Percentiles rank a stretch among this genome's conserved stretches.
Evolutionary conservation across 352 stramenopile species (phyloP).

Genomic region (Globisporangium nagaii): DNA sequence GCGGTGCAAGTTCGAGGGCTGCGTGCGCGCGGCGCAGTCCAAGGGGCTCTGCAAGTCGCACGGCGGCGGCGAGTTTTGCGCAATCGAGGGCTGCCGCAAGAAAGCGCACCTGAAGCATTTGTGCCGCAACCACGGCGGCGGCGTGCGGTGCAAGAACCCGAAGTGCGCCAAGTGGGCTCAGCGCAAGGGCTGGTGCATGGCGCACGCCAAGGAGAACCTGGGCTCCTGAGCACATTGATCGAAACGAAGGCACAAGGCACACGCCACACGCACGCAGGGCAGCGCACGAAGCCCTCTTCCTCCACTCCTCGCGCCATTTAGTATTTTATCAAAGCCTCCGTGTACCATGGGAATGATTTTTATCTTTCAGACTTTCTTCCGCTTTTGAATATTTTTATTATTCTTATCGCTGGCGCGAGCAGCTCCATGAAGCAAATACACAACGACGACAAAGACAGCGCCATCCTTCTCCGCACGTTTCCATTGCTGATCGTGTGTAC

Average conservation of each 20-base stretch:
- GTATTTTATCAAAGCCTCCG: conserved; percentile 12
- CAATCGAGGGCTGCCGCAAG: conserved; percentile 76
- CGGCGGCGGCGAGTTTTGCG: conserved; percentile 76
- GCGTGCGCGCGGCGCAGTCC: conserved; percentile 76
- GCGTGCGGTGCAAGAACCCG: conserved; percentile 71
- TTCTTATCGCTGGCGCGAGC: no score
- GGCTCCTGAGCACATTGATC: conserved; percentile 17
- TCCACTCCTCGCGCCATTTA: no score
- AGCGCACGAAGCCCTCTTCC: no score
- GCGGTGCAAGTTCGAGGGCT: conserved; percentile 73
- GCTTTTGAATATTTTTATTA: no score
- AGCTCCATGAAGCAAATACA: no score
- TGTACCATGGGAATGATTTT: not conserved
- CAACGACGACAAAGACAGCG: no score
- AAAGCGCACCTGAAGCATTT: conserved; percentile 84
- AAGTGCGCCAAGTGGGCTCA: conserved; percentile 86
- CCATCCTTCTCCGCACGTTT: no score
- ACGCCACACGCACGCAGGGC: no score
- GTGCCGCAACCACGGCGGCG: conserved; percentile 82
- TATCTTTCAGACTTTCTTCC: no score
- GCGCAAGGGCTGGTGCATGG: conserved; percentile 87
- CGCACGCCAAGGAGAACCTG: conserved; percentile 76
- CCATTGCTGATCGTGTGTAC: no score
- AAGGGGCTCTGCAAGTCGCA: conserved; percentile 85
- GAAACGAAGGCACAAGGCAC: no score